Evolutionary conservation across 2,329 filamentous ascomycete genomes (phyloP).

Genomic region (Alternaria sp.): DNA sequence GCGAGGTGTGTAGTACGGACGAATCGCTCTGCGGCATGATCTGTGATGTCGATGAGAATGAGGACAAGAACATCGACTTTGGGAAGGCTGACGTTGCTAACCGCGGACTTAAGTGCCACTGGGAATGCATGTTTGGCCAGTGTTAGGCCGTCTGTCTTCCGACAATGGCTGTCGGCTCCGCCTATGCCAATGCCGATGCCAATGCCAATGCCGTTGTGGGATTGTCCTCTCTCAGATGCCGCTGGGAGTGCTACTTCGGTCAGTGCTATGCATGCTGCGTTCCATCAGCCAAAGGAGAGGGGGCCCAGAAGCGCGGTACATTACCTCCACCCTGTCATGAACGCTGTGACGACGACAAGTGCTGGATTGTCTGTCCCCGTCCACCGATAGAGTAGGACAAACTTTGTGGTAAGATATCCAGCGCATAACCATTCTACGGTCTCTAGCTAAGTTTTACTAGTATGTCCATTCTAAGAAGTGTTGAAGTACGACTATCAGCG

Average conservation of each 20-base stretch:
- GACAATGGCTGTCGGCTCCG: background rate
- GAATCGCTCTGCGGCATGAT: background rate
- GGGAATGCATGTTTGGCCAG: slow-evolving; percentile 2
- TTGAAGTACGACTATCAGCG: background rate
- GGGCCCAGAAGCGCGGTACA: background rate
- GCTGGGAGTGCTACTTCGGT: slow-evolving; percentile 4
- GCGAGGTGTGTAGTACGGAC: slow-evolving; percentile 1
- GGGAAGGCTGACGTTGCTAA: background rate
- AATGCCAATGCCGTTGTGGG: background rate
- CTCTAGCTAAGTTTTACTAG: background rate
- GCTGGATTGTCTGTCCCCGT: background rate
- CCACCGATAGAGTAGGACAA: background rate
- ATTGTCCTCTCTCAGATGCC: background rate
- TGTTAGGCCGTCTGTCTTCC: slow-evolving; percentile 2
- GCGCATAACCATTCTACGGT: background rate
- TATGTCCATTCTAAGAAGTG: background rate
- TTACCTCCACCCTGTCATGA: background rate
- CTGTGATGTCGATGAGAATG: background rate
- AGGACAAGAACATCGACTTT: background rate
- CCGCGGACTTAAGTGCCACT: background rate
- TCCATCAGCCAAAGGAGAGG: background rate
- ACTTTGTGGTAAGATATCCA: background rate
- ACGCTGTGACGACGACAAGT: background rate
- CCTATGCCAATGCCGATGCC: background rate
- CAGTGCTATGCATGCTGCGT: background rate